Evolutionary conservation across 2,329 filamentous ascomycete species (phyloP), one percentile per base, ranked within the genome.

Genomic region (Botrytis squamosa): DNA sequence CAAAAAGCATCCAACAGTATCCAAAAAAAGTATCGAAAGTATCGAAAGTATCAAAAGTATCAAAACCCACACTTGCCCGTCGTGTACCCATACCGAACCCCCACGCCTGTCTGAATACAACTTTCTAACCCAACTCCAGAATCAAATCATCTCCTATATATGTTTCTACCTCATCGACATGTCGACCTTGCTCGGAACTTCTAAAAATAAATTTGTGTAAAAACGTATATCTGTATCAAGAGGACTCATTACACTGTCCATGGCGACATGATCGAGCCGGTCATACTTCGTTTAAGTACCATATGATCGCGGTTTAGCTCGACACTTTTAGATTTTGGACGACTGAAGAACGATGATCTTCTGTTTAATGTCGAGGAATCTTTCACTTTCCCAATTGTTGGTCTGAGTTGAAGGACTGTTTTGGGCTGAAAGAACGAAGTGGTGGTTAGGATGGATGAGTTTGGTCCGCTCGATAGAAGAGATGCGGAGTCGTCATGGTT

Each of bases 41-140:
- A 64, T 64, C n/a, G 8, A 44, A 44, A 44, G 18, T 44, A 9
- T 40, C 40, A 7, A 64, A 29, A 40, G 25, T 63, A 63, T 29
- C 44, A 29, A 52, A 55, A 55, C 22, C 36, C 36, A 22, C 22
- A 10, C 22, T 7, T 2, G 16, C 22, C 5, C 20, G 3, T 18
- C 12, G n/a, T 7, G 0, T 25, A 25, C 12, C 1, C 25, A 4
- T 20, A 20, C 25, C 25, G n/a, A 29, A 8, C 4, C 3, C 33
- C 22, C 25, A 5, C 1, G n/a, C 9, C 46, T 16, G 9, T 55
- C 6, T 20, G 20, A 7, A 14, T 12, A 7, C 8, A 66, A 49
- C 10, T 7, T n/a, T 36, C 29, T 5, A 52, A 18, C 2, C 14
- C 64, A 67, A 18, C 22, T 20, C 14, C 12, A 52, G 29, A 0